These are phyloP conservation scores for Clonostachys sp. DNA, from an alignment of 2,329 filamentous ascomycete genomes.

Conservation along the genomic window DNA sequence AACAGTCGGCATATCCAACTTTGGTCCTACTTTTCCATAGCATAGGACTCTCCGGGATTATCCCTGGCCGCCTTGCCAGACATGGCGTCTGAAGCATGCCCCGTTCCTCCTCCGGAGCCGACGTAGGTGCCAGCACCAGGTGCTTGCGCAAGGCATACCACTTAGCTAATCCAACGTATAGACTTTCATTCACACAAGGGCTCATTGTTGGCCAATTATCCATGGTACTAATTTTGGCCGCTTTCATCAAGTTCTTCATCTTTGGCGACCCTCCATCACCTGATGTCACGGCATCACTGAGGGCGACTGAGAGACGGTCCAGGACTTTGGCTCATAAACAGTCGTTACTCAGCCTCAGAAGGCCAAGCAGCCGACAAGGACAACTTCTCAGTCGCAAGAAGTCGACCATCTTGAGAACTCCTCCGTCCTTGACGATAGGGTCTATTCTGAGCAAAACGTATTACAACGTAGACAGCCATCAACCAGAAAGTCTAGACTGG, in stretches of 20 bases:
- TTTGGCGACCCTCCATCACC: constrained; percentile 89
- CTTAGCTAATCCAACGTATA: constrained; percentile 23
- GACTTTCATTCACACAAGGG: constrained; percentile 88
- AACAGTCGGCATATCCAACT: no score
- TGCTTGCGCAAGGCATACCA: constrained; percentile 36
- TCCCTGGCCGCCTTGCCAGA: background rate
- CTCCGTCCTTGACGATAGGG: constrained; percentile 78
- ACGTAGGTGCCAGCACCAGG: constrained; percentile 13
- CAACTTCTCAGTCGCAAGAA: constrained; percentile 56
- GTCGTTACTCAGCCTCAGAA: constrained; percentile 61
- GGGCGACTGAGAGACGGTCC: constrained; percentile 69
- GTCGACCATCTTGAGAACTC: constrained; percentile 68
- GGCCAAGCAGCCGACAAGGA: constrained; percentile 30
- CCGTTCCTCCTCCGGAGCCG: constrained; percentile 10
- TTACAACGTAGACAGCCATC: constrained; percentile 92
- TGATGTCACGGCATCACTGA: constrained; percentile 71
- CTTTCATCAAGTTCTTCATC: constrained; percentile 99
- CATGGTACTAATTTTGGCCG: constrained; percentile 83
- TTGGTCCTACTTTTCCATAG: no score
- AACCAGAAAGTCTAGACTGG: constrained; percentile 96
- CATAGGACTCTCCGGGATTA: no score
- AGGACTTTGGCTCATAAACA: constrained; percentile 73
- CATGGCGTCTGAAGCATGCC: constrained; percentile 34
- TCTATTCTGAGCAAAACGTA: constrained; percentile 96
- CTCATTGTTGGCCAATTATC: constrained; percentile 91